Evolutionary conservation across 371 early-diverging fungal species (phyloP).

Genomic region (Chytridiales sp.): DNA sequence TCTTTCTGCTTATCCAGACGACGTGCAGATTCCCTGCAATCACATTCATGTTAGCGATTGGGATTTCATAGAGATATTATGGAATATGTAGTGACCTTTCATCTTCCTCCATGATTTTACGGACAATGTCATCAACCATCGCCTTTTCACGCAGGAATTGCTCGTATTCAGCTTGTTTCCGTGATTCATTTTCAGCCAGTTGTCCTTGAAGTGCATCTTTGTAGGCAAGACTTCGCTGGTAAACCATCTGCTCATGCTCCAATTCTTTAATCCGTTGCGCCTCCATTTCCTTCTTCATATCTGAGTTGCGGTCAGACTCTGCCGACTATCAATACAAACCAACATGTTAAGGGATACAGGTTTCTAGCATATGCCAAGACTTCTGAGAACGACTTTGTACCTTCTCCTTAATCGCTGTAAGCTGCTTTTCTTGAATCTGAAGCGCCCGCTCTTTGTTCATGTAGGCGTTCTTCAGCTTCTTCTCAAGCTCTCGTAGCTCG

Average conservation of each 20-base stretch:
- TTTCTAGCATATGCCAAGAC: background rate
- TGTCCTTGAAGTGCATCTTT: constrained; percentile 45
- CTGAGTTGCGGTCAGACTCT: constrained; percentile 31
- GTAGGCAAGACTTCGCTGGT: constrained; percentile 39
- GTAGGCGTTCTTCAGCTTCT: constrained; percentile 52
- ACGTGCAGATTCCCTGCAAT: constrained; percentile 33
- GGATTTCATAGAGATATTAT: background rate
- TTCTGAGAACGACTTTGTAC: constrained; percentile 13
- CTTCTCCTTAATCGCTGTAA: constrained; percentile 29
- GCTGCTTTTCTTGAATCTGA: constrained; percentile 48
- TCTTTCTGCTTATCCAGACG: constrained; percentile 48
- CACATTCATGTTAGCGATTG: background rate
- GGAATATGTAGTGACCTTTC: constrained; percentile 30
- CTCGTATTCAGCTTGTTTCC: constrained; percentile 47
- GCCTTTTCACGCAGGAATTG: constrained; percentile 52
- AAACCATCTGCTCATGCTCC: constrained; percentile 30
- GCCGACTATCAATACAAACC: constrained; percentile 14
- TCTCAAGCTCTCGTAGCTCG: constrained; percentile 52
- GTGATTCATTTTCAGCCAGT: constrained; percentile 39
- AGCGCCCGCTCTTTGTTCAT: constrained; percentile 54
- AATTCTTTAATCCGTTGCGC: constrained; percentile 34
- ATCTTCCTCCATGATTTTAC: constrained; percentile 47
- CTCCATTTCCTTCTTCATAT: constrained; percentile 32
- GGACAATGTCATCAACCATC: constrained; percentile 50
- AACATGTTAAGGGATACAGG: background rate